Percentiles rank a stretch among this genome's conserved stretches.
phyloP scores from a whole-genome alignment of 2,329 filamentous ascomycete genomes.

The Neofusicoccum parvum region DNA sequence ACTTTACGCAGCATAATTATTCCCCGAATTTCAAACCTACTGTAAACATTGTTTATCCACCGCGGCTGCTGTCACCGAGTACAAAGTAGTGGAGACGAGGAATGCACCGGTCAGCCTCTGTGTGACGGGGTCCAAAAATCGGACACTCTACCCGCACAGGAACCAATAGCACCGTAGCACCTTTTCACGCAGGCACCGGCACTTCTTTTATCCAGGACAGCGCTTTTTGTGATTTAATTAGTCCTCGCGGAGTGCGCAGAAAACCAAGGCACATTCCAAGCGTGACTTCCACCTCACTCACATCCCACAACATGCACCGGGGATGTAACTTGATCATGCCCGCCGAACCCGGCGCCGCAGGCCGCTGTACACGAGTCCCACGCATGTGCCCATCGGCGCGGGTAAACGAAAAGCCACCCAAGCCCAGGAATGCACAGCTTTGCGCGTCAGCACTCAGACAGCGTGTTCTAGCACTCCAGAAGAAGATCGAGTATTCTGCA shows the following conservation, averaged over 20 bases:
- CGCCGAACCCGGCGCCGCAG: background rate
- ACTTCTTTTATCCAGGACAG: too few species aligned
- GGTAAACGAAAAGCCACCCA: background rate
- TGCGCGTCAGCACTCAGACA: background rate
- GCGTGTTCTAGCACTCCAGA: background rate
- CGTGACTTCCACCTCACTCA: background rate
- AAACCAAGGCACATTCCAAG: too few species aligned
- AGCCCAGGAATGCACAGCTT: background rate
- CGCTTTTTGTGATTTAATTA: too few species aligned
- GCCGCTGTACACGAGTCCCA: conserved; percentile 4
- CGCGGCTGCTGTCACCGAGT: too few species aligned
- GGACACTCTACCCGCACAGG: background rate
- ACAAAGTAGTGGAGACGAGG: background rate
- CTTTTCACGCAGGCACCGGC: background rate
- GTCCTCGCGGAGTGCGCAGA: too few species aligned
- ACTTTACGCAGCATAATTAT: too few species aligned
- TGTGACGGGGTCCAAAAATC: background rate
- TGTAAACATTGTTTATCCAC: too few species aligned
- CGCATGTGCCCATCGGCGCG: background rate
- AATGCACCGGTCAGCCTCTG: background rate
- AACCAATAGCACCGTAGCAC: background rate
- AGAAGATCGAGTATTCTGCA: background rate
- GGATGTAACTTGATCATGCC: conserved; percentile 5
- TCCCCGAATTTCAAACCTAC: too few species aligned
- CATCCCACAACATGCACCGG: background rate